Evolutionary conservation across 306 rosid species (phyloP), one percentile per base, ranked within the genome.

Genomic region (Astragalus membranaceus): DNA sequence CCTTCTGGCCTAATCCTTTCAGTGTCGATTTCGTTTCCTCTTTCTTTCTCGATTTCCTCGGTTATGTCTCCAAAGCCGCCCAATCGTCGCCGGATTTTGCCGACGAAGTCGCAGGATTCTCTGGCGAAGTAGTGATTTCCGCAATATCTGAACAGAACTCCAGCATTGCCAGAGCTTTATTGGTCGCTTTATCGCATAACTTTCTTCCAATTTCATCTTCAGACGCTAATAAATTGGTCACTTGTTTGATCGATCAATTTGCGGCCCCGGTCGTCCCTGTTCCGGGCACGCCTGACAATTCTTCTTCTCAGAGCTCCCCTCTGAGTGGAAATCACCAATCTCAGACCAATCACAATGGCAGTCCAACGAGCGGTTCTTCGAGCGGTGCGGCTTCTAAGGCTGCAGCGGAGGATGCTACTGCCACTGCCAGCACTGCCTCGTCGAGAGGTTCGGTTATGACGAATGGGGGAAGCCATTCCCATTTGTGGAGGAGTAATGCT

Each of bases 1-100:
- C 94, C 10, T 94, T 85, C 64, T 94, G 98, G 98, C 96, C 98
- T 5, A 92, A 85, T 32, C 84, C 92, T 13, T 88, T 83, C 16
- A 89, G 67, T 8, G 66, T 10, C 6, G 96, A 87, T 75, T 72
- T 77, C 66, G 89, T 88, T 62, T 73, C 89, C 10, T 78, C 89
- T 4, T 90, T 90, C 64, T 94, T 79, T 74, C 33, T 46, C 32
- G 88, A 90, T 75, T 90, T 94, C 75, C 49, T 86, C 64, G 75
- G 83, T 4, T 88, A 85, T 20, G 58, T 88, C 12, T 79, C 85
- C 35, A 83, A 81, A 50, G 96, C 96, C 6, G 36, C 95, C 0
- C 79, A 85, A 58, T 84, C 78, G 61, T 94, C 98, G 36, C 75
- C 83, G 48, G 96, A 84, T 64, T 88, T 94, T 46, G 79, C 90